Conservation (phyloP, 2,329 filamentous ascomycete genomes). For the Aspergillus pseudotamarii region DNA sequence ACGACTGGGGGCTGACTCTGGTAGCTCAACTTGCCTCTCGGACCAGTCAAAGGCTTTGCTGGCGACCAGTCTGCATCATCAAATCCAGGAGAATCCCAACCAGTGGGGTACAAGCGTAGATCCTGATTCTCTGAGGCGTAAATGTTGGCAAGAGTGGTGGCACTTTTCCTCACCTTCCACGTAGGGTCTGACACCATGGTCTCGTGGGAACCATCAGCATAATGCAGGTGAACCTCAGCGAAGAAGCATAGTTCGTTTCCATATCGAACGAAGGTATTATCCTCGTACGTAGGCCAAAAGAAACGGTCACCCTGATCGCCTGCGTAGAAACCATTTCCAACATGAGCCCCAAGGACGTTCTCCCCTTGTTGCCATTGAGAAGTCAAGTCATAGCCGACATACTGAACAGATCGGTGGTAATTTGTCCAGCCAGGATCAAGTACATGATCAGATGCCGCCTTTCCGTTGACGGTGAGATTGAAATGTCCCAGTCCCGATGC, state of each 20-base stretch:
- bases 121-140: conserved; percentile 29
- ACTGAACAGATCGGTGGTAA: conserved; percentile 36
- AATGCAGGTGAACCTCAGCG: conserved; percentile 27
- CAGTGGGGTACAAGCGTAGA: conserved; percentile 21
- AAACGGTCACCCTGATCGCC: conserved; percentile 34
- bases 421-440: conserved; percentile 31
- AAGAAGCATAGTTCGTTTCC: conserved; percentile 31
- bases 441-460: conserved; percentile 23
- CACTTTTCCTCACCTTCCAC: conserved; percentile 25
- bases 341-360: conserved; percentile 42
- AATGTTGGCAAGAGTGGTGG: conserved; percentile 27
- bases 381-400: conserved; percentile 49
- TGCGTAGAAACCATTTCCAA: conserved; percentile 52
- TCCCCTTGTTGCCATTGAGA: conserved; percentile 31
- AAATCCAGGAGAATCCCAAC: conserved; percentile 22
- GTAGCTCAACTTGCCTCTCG: conserved; percentile 24
- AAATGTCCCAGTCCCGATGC: conserved; percentile 29
- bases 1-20: conserved; percentile 27
- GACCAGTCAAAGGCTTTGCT: conserved; percentile 27
- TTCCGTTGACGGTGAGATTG: conserved; percentile 26
- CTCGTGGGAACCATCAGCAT: conserved; percentile 18
- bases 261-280: conserved; percentile 30
- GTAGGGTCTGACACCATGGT: conserved; percentile 26
- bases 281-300: conserved; percentile 32
- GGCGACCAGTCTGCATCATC: conserved; percentile 17